Percentiles rank a stretch among this genome's conserved stretches.
Evolutionary conservation across 225 moss, liverwort and hornwort genomes (phyloP).

Genomic region (Anthoceros angustus): DNA sequence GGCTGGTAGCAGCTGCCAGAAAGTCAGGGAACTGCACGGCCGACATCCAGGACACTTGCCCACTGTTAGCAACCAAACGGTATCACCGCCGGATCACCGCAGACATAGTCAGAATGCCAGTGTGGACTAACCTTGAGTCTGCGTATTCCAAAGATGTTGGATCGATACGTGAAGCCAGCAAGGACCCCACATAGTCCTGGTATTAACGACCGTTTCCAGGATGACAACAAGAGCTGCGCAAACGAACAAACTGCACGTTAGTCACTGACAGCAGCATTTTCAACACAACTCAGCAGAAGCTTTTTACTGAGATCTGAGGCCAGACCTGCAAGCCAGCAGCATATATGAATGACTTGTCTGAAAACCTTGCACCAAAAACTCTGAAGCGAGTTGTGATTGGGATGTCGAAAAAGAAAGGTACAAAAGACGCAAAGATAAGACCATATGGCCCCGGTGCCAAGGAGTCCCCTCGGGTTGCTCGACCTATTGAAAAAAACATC

Average conservation of each 20-base stretch:
- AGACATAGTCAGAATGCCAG: neutral
- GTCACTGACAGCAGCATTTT: neutral
- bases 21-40: conserved; percentile 54
- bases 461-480: conserved; percentile 29
- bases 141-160: conserved; percentile 59
- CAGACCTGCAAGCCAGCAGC: conserved; percentile 75
- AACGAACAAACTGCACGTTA: conserved; percentile 1
- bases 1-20: conserved; percentile 43
- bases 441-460: conserved; percentile 87
- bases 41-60: neutral
- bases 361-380: conserved; percentile 69
- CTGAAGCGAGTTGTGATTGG: conserved; percentile 75
- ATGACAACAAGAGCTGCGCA: conserved; percentile 70
- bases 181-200: conserved; percentile 81
- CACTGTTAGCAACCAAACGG: neutral
- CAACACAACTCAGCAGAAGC: neutral
- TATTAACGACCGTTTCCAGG: conserved; percentile 78
- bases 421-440: conserved; percentile 78
- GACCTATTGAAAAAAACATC: conserved; percentile 30
- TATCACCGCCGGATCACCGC: neutral
- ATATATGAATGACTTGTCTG: conserved; percentile 93
- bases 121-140: conserved; percentile 60
- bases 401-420: conserved; percentile 95
- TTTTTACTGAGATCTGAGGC: neutral
- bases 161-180: conserved; percentile 74